Evolutionary conservation across 2,329 filamentous ascomycete species (phyloP).

Genomic region (Fonsecaea pugnacius): DNA sequence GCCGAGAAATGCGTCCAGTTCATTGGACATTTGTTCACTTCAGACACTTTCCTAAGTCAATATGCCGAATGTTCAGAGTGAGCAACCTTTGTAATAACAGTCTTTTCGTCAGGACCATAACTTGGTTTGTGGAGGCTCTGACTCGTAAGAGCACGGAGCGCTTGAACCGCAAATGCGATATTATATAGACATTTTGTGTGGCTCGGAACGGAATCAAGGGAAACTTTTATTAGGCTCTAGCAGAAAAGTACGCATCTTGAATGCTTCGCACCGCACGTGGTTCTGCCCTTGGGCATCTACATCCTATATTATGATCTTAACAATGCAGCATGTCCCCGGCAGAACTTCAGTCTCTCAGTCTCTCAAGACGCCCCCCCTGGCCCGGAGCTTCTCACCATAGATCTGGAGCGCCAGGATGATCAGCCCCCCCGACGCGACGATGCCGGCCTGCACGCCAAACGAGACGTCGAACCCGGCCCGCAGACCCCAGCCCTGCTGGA

Average conservation of each 20-base stretch:
- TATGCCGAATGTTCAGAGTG: neutral
- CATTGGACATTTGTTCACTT: neutral
- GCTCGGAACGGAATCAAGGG: neutral
- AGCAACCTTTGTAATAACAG: neutral
- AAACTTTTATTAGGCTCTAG: neutral
- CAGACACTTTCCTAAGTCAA: no score
- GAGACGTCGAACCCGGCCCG: conserved; percentile 49
- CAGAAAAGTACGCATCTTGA: neutral
- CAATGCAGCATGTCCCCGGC: neutral
- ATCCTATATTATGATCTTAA: neutral
- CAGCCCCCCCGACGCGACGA: conserved; percentile 45
- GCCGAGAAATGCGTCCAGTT: neutral
- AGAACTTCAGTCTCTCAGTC: neutral
- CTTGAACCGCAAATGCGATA: neutral
- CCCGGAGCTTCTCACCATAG: conserved; percentile 45
- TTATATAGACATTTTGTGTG: neutral
- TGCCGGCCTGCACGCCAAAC: conserved; percentile 54
- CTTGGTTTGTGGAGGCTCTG: neutral
- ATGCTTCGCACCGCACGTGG: neutral
- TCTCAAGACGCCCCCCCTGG: conserved; percentile 39
- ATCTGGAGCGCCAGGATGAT: conserved; percentile 48
- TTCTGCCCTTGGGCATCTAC: neutral
- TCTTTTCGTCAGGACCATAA: neutral
- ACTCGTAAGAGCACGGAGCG: neutral
- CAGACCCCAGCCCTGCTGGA: conserved; percentile 56